Percentiles rank a stretch among this genome's conserved stretches.
Conservation (phyloP, 768 basidiomycete species). For the Calocera viscosa region DNA sequence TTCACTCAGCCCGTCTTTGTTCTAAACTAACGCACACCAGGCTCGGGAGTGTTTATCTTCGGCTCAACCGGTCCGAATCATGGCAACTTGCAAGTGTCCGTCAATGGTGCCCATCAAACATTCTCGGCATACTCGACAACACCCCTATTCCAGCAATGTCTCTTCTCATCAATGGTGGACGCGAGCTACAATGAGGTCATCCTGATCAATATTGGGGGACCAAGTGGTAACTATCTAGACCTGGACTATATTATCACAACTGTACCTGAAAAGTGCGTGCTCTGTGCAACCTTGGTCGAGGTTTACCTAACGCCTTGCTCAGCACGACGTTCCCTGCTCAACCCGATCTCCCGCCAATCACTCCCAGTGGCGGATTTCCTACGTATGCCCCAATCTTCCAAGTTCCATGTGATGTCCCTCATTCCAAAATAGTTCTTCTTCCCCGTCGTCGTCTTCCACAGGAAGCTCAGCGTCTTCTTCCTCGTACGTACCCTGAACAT, state of each 20-base stretch:
- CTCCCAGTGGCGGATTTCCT: background rate
- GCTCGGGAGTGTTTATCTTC: constrained; percentile 21
- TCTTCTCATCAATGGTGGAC: constrained; percentile 15
- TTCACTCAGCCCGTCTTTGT: no score
- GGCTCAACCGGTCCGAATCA: constrained; percentile 25
- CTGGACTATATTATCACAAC: constrained; percentile 24
- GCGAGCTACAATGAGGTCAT: constrained; percentile 11
- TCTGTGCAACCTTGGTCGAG: background rate
- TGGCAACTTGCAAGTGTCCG: constrained; percentile 21
- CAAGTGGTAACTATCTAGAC: constrained; percentile 21
- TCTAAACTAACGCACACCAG: no score
- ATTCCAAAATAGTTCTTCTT: background rate
- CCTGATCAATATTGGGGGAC: constrained; percentile 16
- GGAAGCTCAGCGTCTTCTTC: constrained; percentile 11
- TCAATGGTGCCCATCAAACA: constrained; percentile 19
- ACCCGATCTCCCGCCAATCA: background rate
- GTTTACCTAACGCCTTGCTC: background rate
- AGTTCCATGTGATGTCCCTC: background rate
- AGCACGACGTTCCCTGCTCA: background rate
- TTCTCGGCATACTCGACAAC: constrained; percentile 18
- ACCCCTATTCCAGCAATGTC: constrained; percentile 21
- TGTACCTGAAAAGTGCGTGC: background rate
- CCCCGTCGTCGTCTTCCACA: constrained; percentile 10
- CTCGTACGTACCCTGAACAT: background rate
- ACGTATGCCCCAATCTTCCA: background rate